Conservation (phyloP, 352 stramenopile species). For the Globisporangium paroecandrum region DNA sequence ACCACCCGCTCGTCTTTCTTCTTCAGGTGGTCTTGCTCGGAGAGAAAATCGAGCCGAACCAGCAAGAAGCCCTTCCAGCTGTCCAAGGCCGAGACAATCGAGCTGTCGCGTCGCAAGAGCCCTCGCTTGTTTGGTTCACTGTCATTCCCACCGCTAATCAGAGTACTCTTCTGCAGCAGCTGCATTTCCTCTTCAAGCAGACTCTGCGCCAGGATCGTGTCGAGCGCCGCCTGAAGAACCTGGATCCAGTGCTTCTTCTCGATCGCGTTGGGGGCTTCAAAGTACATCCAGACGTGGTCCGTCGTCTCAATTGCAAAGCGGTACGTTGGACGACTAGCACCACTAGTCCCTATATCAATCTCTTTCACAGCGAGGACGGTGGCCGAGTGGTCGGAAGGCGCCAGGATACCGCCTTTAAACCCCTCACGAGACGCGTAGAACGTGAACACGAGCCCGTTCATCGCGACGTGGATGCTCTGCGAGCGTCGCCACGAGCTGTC, state of each 20-base stretch:
- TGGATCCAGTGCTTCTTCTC: conserved; percentile 52
- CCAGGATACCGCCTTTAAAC: conserved; percentile 38
- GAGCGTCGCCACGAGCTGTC: conserved; percentile 36
- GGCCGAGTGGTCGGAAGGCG: conserved; percentile 9
- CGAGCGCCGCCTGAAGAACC: conserved; percentile 45
- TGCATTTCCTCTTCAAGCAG: conserved; percentile 36
- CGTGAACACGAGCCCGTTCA: conserved; percentile 38
- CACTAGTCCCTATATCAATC: conserved; percentile 16
- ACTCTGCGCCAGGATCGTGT: conserved; percentile 43
- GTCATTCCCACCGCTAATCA: not conserved
- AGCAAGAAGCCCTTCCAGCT: conserved; percentile 27
- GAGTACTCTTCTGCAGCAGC: conserved; percentile 4
- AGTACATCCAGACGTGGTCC: conserved; percentile 45
- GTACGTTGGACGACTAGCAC: conserved; percentile 21
- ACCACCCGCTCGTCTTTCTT: conserved; percentile 20
- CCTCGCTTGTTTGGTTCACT: not conserved
- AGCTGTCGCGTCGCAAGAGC: conserved; percentile 8
- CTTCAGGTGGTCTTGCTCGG: conserved; percentile 20
- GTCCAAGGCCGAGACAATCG: not conserved
- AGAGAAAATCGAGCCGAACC: conserved; percentile 33
- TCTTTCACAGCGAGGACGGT: conserved; percentile 20
- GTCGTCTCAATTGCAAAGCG: conserved; percentile 55
- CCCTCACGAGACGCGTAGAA: conserved; percentile 61
- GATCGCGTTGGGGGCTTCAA: conserved; percentile 31
- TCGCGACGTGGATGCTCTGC: conserved; percentile 41